Percentiles rank a stretch among this genome's conserved stretches.
These are phyloP conservation scores for Chytriomyces hyalinus DNA, from an alignment of 192 early-diverging fungal genomes.

Conservation along the genomic window DNA sequence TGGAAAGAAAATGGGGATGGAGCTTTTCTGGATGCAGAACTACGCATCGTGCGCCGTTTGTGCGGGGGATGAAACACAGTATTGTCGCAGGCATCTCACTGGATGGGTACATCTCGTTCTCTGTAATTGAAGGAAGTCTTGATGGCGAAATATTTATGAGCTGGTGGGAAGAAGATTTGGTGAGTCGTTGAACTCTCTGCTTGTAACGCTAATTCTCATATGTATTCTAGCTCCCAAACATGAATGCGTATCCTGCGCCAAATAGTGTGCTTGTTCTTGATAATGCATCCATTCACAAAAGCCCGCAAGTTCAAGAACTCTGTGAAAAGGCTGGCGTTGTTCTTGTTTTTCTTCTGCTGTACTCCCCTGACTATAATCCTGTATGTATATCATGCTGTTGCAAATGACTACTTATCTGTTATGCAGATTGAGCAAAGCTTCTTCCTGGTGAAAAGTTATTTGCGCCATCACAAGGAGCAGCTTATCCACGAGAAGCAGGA, in stretches of 20 bases:
- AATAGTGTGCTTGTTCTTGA: conserved; percentile 3
- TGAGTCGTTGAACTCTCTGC: background rate
- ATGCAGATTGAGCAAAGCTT: background rate
- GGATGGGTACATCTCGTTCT: background rate
- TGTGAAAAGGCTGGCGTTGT: conserved; percentile 1
- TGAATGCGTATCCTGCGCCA: background rate
- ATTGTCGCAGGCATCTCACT: background rate
- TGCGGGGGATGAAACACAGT: background rate
- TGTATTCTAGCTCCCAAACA: background rate
- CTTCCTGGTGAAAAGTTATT: background rate
- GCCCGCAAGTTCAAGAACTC: background rate
- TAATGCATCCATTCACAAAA: conserved; percentile 9
- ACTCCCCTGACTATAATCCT: conserved; percentile 13
- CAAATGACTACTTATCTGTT: background rate
- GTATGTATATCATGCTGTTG: background rate
- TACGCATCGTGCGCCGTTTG: background rate
- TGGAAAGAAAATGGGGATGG: background rate
- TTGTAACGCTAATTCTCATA: background rate
- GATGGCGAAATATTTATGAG: background rate
- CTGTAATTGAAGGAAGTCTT: background rate
- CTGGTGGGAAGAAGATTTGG: background rate
- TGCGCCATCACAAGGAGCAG: background rate
- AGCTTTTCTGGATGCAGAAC: background rate
- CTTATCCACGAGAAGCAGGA: background rate
- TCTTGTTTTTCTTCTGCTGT: background rate